Percentiles rank a stretch among this genome's conserved stretches.
Conservation (phyloP, 2,329 filamentous ascomycete genomes). For the Stachybotrys chlorohalonatus region DNA sequence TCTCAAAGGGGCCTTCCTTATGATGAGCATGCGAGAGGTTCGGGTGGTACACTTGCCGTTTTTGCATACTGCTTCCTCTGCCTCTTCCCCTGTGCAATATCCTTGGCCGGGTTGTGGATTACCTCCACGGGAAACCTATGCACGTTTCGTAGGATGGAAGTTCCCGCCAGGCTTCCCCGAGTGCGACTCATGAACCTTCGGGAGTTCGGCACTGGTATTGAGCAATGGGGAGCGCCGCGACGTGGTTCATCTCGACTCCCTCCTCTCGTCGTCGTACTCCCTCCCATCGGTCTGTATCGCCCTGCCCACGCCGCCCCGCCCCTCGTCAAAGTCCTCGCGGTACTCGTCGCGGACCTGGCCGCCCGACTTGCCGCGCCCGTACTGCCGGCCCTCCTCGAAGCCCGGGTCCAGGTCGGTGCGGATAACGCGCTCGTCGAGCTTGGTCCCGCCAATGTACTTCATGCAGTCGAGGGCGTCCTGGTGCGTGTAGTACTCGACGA, state of each 20-base stretch:
- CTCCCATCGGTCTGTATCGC: conserved; percentile 53
- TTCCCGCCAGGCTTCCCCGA: too few species aligned
- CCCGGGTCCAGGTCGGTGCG: conserved; percentile 92
- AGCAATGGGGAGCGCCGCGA: not conserved
- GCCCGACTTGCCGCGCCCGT: conserved; percentile 88
- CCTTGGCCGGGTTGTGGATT: too few species aligned
- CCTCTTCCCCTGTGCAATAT: not conserved
- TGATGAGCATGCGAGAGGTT: not conserved
- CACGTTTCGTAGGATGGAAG: too few species aligned
- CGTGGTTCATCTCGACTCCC: conserved; percentile 7
- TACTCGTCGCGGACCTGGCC: conserved; percentile 98
- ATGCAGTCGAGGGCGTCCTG: conserved; percentile 95
- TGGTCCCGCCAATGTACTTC: conserved; percentile 97
- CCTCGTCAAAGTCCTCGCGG: conserved; percentile 92
- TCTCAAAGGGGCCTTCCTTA: not conserved
- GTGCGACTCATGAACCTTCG: too few species aligned
- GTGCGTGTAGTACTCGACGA: conserved; percentile 98
- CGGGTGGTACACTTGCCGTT: not conserved
- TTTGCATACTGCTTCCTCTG: not conserved
- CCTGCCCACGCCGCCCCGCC: conserved; percentile 79
- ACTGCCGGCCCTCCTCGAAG: conserved; percentile 92
- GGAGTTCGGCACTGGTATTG: too few species aligned
- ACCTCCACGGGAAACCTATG: too few species aligned
- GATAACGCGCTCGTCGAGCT: conserved; percentile 95
- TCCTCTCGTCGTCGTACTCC: conserved; percentile 30